A percentile compares a stretch with the other conserved stretches of the same genome.
Conservation (phyloP, 1,284 basidiomycete species). For the Mrakiaceae sp. region DNA sequence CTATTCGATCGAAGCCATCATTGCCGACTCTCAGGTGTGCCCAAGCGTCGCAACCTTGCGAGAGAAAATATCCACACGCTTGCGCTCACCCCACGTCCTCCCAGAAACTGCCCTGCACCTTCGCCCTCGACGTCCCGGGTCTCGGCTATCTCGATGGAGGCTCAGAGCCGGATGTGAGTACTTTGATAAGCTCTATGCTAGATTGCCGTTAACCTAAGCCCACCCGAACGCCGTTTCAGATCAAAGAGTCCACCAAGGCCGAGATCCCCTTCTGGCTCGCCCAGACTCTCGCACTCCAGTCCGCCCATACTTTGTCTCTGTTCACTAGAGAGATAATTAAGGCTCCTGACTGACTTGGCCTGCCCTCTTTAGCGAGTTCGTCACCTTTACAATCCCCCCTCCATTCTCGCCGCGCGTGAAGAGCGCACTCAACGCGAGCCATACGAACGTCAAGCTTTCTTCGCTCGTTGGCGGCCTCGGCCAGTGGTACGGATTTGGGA, state of each 20-base stretch:
- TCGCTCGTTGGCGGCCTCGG: conserved; percentile 73
- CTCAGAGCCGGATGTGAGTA: conserved; percentile 59
- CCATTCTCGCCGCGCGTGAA: conserved; percentile 63
- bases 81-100: neutral
- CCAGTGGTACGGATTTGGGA: conserved; percentile 80
- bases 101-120: conserved; percentile 80
- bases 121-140: conserved; percentile 69
- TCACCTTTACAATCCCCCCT: conserved; percentile 67
- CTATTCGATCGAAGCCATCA: conserved; percentile 73
- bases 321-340: neutral
- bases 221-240: neutral
- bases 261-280: conserved; percentile 79
- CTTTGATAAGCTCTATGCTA: neutral
- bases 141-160: conserved; percentile 80
- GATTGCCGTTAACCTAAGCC: no score
- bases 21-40: conserved; percentile 72
- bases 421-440: conserved; percentile 72
- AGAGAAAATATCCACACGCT: neutral
- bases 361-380: conserved; percentile 52
- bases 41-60: neutral
- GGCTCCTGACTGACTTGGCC: neutral
- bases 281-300: conserved; percentile 71
- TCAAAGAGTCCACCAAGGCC: conserved; percentile 44
- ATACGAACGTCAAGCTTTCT: conserved; percentile 64
- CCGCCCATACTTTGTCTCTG: conserved; percentile 23